A percentile compares a stretch with the other conserved stretches of the same genome.
phyloP scores from a whole-genome alignment of 2,329 filamentous ascomycete species.

The Raffaelea ambrosiae region DNA sequence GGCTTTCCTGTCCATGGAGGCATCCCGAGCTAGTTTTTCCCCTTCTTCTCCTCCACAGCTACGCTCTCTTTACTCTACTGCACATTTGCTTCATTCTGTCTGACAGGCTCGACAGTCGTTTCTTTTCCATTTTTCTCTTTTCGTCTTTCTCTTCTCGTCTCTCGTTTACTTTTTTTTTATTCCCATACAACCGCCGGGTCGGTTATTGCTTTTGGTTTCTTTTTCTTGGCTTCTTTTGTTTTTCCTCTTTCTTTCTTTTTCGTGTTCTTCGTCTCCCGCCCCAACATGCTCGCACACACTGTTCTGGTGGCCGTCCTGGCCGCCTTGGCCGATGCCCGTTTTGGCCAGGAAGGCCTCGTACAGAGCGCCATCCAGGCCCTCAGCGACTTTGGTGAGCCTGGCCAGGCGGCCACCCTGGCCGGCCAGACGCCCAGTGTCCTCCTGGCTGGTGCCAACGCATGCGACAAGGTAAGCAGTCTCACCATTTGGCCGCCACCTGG shows the following conservation, averaged over 20 bases:
- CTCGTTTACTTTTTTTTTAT: too few species aligned
- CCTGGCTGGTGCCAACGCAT: conserved; percentile 56
- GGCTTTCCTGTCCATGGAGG: too few species aligned
- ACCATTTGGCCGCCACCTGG: too few species aligned
- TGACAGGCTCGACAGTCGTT: too few species aligned
- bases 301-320: conserved; percentile 30
- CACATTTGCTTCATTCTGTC: too few species aligned
- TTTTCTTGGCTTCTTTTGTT: background rate
- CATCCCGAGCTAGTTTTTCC: too few species aligned
- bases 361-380: conserved; percentile 47
- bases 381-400: conserved; percentile 40
- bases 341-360: conserved; percentile 54
- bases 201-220: too few species aligned
- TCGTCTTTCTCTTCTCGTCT: too few species aligned
- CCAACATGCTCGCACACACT: conserved; percentile 35
- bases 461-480: conserved; percentile 39
- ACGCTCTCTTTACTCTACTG: too few species aligned
- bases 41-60: too few species aligned
- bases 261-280: background rate
- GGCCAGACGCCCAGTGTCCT: conserved; percentile 54
- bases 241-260: background rate
- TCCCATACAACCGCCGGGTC: too few species aligned
- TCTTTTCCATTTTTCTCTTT: too few species aligned
- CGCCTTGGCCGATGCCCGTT: conserved; percentile 43
- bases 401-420: conserved; percentile 54